Base-by-base conservation (phyloP, 768 basidiomycete species). In the Mycena latifolia region DNA sequence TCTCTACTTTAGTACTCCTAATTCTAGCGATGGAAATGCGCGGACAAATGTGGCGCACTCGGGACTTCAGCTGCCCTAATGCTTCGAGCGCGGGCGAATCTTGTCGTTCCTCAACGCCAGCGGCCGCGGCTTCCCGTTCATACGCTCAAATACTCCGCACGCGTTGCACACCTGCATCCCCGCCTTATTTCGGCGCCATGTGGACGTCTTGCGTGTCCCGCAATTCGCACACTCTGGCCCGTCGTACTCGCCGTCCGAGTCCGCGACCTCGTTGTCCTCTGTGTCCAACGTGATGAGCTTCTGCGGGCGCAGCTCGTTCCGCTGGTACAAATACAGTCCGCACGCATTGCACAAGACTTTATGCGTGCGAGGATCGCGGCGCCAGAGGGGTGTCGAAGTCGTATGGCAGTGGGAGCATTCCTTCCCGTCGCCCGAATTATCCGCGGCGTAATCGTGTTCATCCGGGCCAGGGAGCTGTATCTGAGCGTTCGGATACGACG, bases 61-160 rank as follows among this genome's bases (percentile, higher is more conserved):
- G n/a, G n/a, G n/a, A n/a, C n/a, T n/a, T n/a, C n/a, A n/a, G n/a
- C n/a, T n/a, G n/a, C n/a, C 8, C 33, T 43, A 43, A 18, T 53
- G 51, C 22, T 61, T 61, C 24, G 60, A 28, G 8, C 60, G 39
- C n/a, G 60, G 60, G 28, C 45, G 53, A 22, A 53, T 39, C 60
- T 61, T 61, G 24, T 54, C 45, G 22, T 28, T 39, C 43, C 33
- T 61, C 61, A 48, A 51, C 53, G 25, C 31, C 53, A 46, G 37
- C 35, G 29, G 65, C 63, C 46, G 63, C 60, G 45, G 45, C 66
- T 22, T 63, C 52, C 48, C 63, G 43, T 29, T 61, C 39, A 35
- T 57, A 46, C 54, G 59, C 24, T 35, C 20, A 48, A 46, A 62
- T 2, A 62, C 61, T 2, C 61, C 61, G 24, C 61, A 62, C 17